A percentile compares a stretch with the other conserved stretches of the same genome.
Evolutionary conservation across 768 basidiomycete species (phyloP).

Genomic region (Lactarius sanguifluus): DNA sequence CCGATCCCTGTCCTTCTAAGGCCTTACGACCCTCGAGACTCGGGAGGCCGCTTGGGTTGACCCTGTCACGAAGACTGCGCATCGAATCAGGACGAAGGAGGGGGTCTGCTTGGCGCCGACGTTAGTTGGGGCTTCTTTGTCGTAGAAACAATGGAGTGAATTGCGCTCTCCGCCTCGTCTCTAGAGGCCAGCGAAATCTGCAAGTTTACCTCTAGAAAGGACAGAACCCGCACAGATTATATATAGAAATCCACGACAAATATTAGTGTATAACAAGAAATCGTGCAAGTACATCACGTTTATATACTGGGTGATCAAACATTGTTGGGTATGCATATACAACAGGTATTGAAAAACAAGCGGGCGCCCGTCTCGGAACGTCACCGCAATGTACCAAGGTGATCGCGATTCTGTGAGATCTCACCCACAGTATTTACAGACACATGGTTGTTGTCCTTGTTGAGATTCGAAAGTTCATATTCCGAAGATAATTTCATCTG

Average conservation of each 20-base stretch:
- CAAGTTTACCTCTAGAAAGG: not conserved
- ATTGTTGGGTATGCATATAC: slow-evolving; percentile 1
- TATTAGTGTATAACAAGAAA: not conserved
- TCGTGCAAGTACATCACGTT: slow-evolving; percentile 4
- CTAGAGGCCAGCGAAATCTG: not conserved
- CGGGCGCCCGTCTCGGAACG: not conserved
- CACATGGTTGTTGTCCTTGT: not conserved
- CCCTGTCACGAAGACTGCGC: slow-evolving; percentile 70
- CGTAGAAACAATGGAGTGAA: slow-evolving; percentile 35
- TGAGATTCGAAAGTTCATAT: not conserved
- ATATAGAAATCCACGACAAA: not conserved
- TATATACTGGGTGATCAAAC: not conserved
- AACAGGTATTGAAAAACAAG: not conserved
- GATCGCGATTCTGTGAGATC: not conserved
- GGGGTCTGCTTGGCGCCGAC: slow-evolving; percentile 81
- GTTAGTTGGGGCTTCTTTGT: slow-evolving; percentile 88
- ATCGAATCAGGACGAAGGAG: slow-evolving; percentile 82
- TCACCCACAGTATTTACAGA: not conserved
- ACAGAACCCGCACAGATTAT: not conserved
- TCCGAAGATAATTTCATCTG: not conserved
- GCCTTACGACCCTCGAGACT: slow-evolving; percentile 86
- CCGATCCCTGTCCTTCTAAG: slow-evolving; percentile 37
- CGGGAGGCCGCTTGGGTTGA: slow-evolving; percentile 94
- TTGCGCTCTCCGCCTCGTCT: not conserved
- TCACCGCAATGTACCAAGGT: slow-evolving; percentile 12